A percentile compares a stretch with the other conserved stretches of the same genome.
These are phyloP conservation scores for Gossypium ekmanianum DNA, from an alignment of 345 rosid genomes.

Conservation along the genomic window DNA sequence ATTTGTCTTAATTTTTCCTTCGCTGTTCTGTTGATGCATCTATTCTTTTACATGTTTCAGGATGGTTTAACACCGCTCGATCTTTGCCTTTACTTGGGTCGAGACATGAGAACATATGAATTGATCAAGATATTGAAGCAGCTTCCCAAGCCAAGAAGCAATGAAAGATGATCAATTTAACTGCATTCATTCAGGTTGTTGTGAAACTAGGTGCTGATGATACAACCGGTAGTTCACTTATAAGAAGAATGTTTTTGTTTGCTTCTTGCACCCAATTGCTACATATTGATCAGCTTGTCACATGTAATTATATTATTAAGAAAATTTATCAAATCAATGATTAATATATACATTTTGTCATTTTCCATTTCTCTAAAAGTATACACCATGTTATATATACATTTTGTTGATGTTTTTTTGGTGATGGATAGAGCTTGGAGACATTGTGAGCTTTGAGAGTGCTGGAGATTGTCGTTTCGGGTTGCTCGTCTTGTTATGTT, in stretches of 20 bases:
- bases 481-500: no score
- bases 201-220: neutral
- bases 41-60: slow-evolving; percentile 30
- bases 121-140: slow-evolving; percentile 73
- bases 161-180: neutral
- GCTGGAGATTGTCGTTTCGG: no score
- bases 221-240: neutral
- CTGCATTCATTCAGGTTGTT: neutral
- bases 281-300: neutral
- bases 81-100: slow-evolving; percentile 69
- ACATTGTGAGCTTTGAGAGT: no score
- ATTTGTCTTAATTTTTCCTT: neutral
- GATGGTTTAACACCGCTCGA: slow-evolving; percentile 83
- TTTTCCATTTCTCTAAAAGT: neutral
- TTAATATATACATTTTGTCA: neutral
- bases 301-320: neutral
- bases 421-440: no score
- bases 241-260: neutral
- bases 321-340: neutral
- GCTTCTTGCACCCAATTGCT: neutral
- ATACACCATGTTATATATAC: neutral
- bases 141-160: slow-evolving; percentile 35
- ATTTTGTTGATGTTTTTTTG: neutral
- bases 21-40: neutral
- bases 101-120: slow-evolving; percentile 57